phyloP scores from a whole-genome alignment of 352 stramenopile genomes.

The Plasmopara muralis region DNA sequence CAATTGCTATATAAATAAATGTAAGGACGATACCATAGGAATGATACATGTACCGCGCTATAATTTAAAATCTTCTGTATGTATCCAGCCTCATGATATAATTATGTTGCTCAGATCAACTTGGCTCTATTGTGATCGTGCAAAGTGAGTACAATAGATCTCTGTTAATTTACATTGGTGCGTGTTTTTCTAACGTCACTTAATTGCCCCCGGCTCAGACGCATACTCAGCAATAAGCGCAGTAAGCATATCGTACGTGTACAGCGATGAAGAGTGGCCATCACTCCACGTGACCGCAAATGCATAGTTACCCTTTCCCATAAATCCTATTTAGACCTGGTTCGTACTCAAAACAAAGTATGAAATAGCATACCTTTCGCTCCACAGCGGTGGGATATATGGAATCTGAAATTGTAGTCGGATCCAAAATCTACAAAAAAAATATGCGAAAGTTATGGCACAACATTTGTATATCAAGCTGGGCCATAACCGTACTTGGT shows the following conservation, averaged over 20 bases:
- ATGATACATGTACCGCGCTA: too few relatives aligned
- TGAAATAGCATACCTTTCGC: constrained; percentile 50
- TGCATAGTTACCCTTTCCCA: constrained; percentile 94
- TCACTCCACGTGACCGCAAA: constrained; percentile 97
- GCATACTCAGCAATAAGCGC: constrained; percentile 48
- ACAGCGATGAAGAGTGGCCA: constrained; percentile 94
- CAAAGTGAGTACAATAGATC: too few relatives aligned
- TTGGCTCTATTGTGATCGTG: too few relatives aligned
- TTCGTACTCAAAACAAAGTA: not conserved
- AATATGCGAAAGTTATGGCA: not conserved
- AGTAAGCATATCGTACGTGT: constrained; percentile 90
- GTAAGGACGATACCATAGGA: too few relatives aligned
- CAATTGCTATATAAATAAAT: too few relatives aligned
- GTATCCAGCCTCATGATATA: too few relatives aligned
- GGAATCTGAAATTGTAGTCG: constrained; percentile 59
- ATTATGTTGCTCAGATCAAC: too few relatives aligned
- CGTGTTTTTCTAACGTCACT: not conserved
- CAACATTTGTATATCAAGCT: not conserved
- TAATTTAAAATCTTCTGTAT: too few relatives aligned
- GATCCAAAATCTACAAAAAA: constrained; percentile 55
- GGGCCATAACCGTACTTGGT: constrained; percentile 37
- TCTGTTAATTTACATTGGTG: too few relatives aligned
- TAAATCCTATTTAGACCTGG: constrained; percentile 1
- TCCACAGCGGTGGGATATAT: constrained; percentile 78
- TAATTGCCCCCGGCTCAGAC: constrained; percentile 12